Conservation (phyloP, 148 eudicot species). For the Vaccinium macrocarpon region DNA sequence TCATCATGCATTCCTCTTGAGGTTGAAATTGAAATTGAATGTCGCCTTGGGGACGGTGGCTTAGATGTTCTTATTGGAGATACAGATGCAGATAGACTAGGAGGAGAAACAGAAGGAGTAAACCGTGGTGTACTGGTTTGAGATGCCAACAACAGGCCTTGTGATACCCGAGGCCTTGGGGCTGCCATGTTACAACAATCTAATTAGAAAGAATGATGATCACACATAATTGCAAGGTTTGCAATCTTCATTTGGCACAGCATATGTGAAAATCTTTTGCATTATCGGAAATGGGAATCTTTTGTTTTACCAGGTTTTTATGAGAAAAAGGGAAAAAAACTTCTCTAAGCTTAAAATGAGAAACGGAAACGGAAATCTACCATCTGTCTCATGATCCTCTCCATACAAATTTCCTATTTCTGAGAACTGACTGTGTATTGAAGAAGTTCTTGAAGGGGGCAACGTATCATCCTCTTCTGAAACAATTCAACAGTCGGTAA, state of each 20-base stretch:
- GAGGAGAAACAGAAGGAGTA: conserved; percentile 96
- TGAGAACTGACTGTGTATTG: conserved; percentile 48
- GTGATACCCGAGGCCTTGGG: conserved; percentile 69
- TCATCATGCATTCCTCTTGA: neutral
- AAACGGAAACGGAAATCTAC: neutral
- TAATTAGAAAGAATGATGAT: neutral
- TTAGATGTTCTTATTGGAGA: conserved; percentile 72
- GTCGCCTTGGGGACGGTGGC: conserved; percentile 82
- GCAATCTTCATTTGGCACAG: neutral
- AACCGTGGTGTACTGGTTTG: conserved; percentile 78
- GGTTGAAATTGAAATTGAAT: conserved; percentile 66
- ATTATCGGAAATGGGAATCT: neutral
- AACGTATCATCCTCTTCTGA: conserved; percentile 50
- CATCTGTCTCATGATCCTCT: conserved; percentile 40
- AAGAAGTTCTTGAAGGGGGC: conserved; percentile 48
- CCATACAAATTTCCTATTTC: conserved; percentile 46
- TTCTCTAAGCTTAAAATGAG: neutral
- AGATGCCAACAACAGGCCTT: conserved; percentile 66
- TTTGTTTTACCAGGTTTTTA: neutral
- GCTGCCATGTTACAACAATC: conserved; percentile 31
- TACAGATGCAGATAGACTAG: conserved; percentile 57
- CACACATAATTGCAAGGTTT: neutral
- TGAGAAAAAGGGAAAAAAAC: neutral
- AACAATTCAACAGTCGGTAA: conserved; percentile 13
- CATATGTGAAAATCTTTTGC: neutral